Base-by-base conservation (phyloP, 495 filamentous ascomycete species). In the Tuber melanosporum region DNA sequence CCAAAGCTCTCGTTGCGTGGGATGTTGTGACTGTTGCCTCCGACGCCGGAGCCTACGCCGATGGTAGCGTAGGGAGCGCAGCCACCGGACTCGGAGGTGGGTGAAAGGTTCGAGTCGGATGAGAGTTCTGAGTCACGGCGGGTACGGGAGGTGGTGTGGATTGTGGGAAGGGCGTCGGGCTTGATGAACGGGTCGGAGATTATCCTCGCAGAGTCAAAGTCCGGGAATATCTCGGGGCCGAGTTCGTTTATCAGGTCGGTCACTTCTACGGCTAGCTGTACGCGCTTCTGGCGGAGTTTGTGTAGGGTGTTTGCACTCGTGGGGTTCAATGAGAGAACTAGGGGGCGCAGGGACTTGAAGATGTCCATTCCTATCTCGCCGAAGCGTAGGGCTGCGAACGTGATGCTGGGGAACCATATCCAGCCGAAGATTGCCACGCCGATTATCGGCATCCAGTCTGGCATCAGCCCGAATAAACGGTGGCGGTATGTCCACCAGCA, bases 361-460 rank as follows among this genome's bases (percentile, higher is more conserved):
- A 99, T 98, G 82, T 99, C 95, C 95, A 99, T 98, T 45, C 94
- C 95, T 72, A 95, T 90, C 84, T 99, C 95, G 69, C 95, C 95
- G 82, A 98, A 97, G 8, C 95, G 92, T 47, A 99, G 91, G 14
- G 96, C 94, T 4, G 93, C 94, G 83, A 97, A 98, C 6, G 94
- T 97, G 84, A 97, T 92, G 39, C 90, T 87, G 1, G 94, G 93
- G 86, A 97, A 98, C 77, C 97, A 85, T 49, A 94, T 85, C 86
- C 93, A 90, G 32, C 91, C 91, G 49, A 89, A 87, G 1, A 92
- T 81, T 47, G 92, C 88, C 46, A 97, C 88, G n/a, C 88, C 80
- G 89, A 91, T 95, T 72, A 94, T 87, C 20, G 95, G 92, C 42
- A 97, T 89, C 87, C 90, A 93, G 6, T 90, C 88, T 12, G 94